Evolutionary conservation across 257 asterid genomes (phyloP), one percentile per base, ranked within the genome.

Genomic region (Przewalskia tangutica): DNA sequence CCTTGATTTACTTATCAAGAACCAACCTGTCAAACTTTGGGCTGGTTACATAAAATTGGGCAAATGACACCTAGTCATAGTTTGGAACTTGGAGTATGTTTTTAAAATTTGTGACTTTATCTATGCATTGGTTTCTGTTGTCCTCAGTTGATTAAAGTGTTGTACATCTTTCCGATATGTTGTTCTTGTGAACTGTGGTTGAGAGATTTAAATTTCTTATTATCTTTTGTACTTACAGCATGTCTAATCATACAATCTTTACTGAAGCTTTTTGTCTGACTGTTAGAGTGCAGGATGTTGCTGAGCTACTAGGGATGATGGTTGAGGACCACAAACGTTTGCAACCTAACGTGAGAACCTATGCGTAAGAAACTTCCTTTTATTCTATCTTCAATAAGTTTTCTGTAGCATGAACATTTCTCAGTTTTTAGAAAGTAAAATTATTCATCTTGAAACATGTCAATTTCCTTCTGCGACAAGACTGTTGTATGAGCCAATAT

Each of bases 281-380:
- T 71, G 87, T 64, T 86, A 94, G 98, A 95, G 97, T 95, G 85
- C 98, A 95, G 89, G 99, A 95, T 88, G 99, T 95, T 86, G 99
- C 98, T 36, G 99, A 95, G 87, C 88, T 95, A 82, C 94, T 94
- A 50, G 99, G 99, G 80, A 95, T 95, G 99, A 94, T 95, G 99
- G 97, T 95, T 85, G 98, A 95, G 89, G 97, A 92, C 88, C 86
- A 94, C 89, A 92, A 89, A 85, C 95, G 97, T 79, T 84, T 95
- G 90, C 99, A 92, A 91, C 99, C 99, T 87, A 94, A 95, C 86
- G 88, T 94, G 94, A 95, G 93, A 91, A 95, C 99, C 87, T 91
- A 95, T 85, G 94, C 94, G 99, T 95, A 94, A 91, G 99, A 83
- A 68, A n/a, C 80, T 86, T 82, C 84, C 84, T 55, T 54, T 75